phyloP scores from a whole-genome alignment of 1,284 basidiomycete genomes.

The Pulchroboletus neoregius region DNA sequence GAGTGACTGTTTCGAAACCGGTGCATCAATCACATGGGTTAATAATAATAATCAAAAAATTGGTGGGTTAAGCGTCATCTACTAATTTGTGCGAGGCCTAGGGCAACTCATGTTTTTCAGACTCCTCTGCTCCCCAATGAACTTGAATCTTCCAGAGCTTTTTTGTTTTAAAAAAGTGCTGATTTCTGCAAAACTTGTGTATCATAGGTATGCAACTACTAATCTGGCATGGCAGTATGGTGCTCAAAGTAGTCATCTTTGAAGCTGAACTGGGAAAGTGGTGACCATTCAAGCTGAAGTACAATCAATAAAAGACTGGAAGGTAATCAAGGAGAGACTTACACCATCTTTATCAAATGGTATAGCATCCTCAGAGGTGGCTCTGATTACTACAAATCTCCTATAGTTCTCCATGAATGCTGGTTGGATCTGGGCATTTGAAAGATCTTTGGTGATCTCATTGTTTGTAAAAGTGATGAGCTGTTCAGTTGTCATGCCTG shows the following conservation, averaged over 20 bases:
- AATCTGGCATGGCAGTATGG: not conserved
- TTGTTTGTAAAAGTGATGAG: constrained; percentile 17
- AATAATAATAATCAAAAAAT: too few relatives aligned
- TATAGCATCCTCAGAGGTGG: constrained; percentile 31
- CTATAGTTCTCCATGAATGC: constrained; percentile 54
- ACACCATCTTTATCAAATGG: constrained; percentile 34
- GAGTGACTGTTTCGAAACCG: constrained; percentile 1
- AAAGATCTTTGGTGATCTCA: constrained; percentile 25
- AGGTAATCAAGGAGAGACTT: constrained; percentile 16
- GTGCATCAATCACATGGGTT: constrained; percentile 28
- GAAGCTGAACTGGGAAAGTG: constrained; percentile 38
- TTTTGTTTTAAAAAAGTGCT: not conserved
- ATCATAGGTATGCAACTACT: constrained; percentile 7
- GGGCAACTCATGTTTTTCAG: not conserved
- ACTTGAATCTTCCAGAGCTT: too few relatives aligned
- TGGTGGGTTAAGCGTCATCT: not conserved
- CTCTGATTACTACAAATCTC: constrained; percentile 55
- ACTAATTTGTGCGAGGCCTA: not conserved
- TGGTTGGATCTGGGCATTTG: constrained; percentile 44
- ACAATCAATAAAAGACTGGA: constrained; percentile 5
- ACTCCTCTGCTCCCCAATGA: too few relatives aligned
- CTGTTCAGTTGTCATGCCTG: constrained; percentile 20
- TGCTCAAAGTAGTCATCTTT: constrained; percentile 38
- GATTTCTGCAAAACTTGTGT: too few relatives aligned
- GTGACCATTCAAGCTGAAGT: constrained; percentile 39